These are phyloP conservation scores for Gyrodon lividus DNA, from an alignment of 768 basidiomycete genomes.

Conservation along the genomic window DNA sequence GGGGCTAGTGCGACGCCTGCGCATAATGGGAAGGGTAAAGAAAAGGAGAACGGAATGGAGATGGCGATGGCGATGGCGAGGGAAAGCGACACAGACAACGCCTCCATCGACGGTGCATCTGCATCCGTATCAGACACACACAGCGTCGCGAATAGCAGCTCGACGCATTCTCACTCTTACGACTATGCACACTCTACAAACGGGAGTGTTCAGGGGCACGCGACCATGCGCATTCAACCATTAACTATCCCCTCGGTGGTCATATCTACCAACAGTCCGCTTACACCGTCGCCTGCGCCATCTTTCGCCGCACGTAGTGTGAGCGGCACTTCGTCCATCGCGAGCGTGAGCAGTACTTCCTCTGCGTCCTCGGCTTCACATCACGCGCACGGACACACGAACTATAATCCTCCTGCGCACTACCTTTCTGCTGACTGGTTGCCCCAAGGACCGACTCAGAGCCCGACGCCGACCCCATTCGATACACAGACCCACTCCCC, in stretches of 20 bases:
- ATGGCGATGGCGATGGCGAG: slow-evolving; percentile 8
- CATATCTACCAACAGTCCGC: slow-evolving; percentile 23
- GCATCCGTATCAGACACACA: slow-evolving; percentile 24
- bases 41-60: background rate
- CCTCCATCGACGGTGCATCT: slow-evolving; percentile 24
- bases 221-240: slow-evolving; percentile 1
- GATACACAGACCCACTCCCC: background rate
- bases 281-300: background rate
- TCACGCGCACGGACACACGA: background rate
- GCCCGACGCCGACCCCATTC: background rate
- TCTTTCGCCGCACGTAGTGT: slow-evolving; percentile 15
- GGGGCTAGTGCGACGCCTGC: background rate
- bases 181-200: slow-evolving; percentile 9
- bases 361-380: slow-evolving; percentile 17
- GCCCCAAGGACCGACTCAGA: slow-evolving; percentile 9
- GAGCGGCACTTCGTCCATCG: slow-evolving; percentile 22
- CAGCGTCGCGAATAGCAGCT: slow-evolving; percentile 28
- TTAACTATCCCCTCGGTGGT: slow-evolving; percentile 26
- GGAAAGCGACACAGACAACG: slow-evolving; percentile 25
- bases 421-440: slow-evolving; percentile 31
- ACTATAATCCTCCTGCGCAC: slow-evolving; percentile 9
- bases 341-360: slow-evolving; percentile 20
- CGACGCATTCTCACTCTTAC: slow-evolving; percentile 20
- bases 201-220: background rate
- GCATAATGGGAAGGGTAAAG: slow-evolving; percentile 4